Base-by-base conservation (phyloP, 2,329 filamentous ascomycete genomes). In the Neofusicoccum parvum region DNA sequence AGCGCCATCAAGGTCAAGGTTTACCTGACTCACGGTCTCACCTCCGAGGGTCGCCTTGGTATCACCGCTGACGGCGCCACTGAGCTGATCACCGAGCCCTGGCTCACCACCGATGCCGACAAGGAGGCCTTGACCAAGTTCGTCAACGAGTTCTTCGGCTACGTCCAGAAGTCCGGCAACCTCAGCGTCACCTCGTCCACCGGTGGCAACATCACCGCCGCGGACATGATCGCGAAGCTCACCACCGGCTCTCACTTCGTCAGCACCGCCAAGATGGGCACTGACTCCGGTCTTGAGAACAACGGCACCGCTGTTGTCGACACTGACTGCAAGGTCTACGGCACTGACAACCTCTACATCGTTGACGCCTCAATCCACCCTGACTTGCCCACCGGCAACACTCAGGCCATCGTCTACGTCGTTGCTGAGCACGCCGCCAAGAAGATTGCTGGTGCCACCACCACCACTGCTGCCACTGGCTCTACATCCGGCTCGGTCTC, bases 351-450 rank as follows among this genome's bases (percentile, higher is more conserved):
- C 39, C 58, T 73, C n/a, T 76, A 72, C 67, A 66, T 74, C n/a
- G 86, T 91, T 3, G 88, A 91, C 70, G 88, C 86, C 0, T 86
- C 85, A 67, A 88, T 91, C 71, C 89, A 90, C 78, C 88, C 89
- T 0, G 89, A 89, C 68, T 85, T 90, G 69, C 83, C 88, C 2
- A 88, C 87, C 0, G 87, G 88, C 17, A 92, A 92, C 76, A 90
- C 89, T 1, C 85, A 86, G 54, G 84, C 87, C 1, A 84, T 87
- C 45, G 86, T 90, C 69, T 87, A 90, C 73, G 81, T 87, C 41
- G 87, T 84, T 17, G 85, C 88, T 17, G 89, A 91, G 79, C 82
- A 83, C 48, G 87, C 87, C 9, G 83, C 83, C 4, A 80, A 81
- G 69, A 83, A 77, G 69, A 85, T 85, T 67, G 70, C 86, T 17